Evolutionary conservation across 2,329 filamentous ascomycete species (phyloP), one percentile per base, ranked within the genome.

Genomic region (Diaporthe longicolla): DNA sequence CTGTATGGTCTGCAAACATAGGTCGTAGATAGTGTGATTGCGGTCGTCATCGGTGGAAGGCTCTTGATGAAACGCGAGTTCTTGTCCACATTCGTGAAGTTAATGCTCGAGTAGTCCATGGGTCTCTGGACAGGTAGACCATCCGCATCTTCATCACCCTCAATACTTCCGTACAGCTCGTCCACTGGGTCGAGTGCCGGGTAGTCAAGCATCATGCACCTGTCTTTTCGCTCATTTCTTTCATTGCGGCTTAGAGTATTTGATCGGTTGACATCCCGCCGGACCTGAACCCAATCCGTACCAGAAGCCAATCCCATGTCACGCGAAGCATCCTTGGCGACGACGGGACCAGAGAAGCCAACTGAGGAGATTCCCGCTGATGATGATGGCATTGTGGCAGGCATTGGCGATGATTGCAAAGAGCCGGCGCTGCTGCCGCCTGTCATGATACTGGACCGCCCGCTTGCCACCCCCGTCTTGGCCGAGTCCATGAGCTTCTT

Each of bases 241-340:
- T 99, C 97, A 77, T 96, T 97, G 75, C 92, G 93, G 82, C 95
- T 98, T 50, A 98, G 87, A 0, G 96, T 97, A 80, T 98, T 98
- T 4, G 96, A 97, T 48, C 97, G 91, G 82, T 99, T 98, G 61
- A 99, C 93, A 83, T 99, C 97, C 59, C 97, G 91, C 48, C 97
- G 93, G 29, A 98, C 95, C 82, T 98, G 95, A n/a, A 99, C 95
- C 95, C 97, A 99, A 81, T 98, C 96, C 19, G 94, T 89, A 1
- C 87, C 85, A 15, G 85, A 85, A 26, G 86, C 89, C 9, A 93
- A 82, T 2, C 93, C 94, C 89, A 93, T 93, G 24, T 97, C 95
- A 72, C 90, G 89, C 19, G 91, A 89, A 6, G 88, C 84, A 76
- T 91, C 89, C 73, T 82, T 78, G 81, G 15, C 80, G 76, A 58